phyloP scores from a whole-genome alignment of 805 yeast species.

The Cyberlindnera mycetangii region DNA sequence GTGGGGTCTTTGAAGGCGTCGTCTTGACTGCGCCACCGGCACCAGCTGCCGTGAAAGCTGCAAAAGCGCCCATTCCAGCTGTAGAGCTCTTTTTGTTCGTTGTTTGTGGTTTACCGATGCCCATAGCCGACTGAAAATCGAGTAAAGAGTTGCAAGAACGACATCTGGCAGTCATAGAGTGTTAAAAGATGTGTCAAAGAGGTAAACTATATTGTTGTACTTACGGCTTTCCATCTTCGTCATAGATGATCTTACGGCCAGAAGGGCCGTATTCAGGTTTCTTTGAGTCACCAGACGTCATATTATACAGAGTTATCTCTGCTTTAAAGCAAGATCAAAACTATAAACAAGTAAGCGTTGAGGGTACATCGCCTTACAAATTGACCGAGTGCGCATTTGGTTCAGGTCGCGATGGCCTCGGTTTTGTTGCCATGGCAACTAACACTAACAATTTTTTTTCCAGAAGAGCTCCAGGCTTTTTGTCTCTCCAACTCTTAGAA shows the following conservation, averaged over 20 bases:
- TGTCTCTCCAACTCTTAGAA: background rate
- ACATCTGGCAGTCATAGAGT: constrained; percentile 39
- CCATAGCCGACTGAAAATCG: constrained; percentile 70
- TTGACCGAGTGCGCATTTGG: no score
- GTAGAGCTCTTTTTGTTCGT: constrained; percentile 1
- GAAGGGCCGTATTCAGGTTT: constrained; percentile 49
- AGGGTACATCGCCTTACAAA: no score
- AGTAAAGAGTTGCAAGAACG: constrained; percentile 81
- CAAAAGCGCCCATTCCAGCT: constrained; percentile 11
- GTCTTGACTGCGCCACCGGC: constrained; percentile 18
- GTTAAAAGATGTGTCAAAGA: background rate
- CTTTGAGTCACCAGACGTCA: constrained; percentile 2
- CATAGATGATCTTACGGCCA: constrained; percentile 72
- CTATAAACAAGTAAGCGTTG: no score
- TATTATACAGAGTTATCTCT: background rate
- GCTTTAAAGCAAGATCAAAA: background rate
- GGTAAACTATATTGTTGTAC: constrained; percentile 32
- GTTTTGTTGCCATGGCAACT: background rate
- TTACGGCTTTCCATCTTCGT: constrained; percentile 91
- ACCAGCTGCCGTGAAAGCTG: constrained; percentile 10
- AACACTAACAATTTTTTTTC: background rate
- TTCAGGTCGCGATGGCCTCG: no score
- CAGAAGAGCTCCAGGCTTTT: constrained; percentile 4
- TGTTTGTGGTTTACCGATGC: constrained; percentile 7
- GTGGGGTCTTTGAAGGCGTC: constrained; percentile 16